Percentiles rank a stretch among this genome's conserved stretches.
These are phyloP conservation scores for Coccomyxa sp. DNA, from an alignment of 139 green algal genomes.

Conservation along the genomic window DNA sequence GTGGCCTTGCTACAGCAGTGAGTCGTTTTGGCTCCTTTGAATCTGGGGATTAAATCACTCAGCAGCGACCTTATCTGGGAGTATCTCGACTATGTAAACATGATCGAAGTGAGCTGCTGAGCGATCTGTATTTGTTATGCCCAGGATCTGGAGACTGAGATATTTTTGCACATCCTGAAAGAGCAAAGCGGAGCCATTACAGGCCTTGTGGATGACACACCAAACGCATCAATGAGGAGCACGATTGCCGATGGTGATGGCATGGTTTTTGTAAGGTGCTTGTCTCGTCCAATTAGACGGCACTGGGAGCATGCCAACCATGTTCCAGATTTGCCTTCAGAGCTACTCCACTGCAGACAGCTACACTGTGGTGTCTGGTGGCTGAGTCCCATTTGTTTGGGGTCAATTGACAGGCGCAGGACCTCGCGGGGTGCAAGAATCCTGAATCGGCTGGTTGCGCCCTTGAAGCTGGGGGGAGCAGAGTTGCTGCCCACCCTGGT, in stretches of 20 bases:
- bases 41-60: too few species aligned
- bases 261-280: neutral
- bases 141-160: conserved; percentile 78
- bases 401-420: neutral
- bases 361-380: too few species aligned
- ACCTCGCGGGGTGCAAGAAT: neutral
- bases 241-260: neutral
- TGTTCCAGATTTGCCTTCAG: too few species aligned
- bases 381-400: too few species aligned
- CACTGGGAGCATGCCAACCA: too few species aligned
- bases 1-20: conserved; percentile 21
- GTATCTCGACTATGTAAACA: too few species aligned
- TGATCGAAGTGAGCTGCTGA: too few species aligned
- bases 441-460: conserved; percentile 37
- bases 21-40: neutral
- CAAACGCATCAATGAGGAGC: conserved; percentile 10
- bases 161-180: conserved; percentile 76
- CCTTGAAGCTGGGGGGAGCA: conserved; percentile 53
- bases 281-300: neutral
- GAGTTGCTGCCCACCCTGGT: conserved; percentile 58
- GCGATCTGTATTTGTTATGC: too few species aligned
- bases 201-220: conserved; percentile 11
- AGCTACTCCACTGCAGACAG: too few species aligned
- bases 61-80: too few species aligned
- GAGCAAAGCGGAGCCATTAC: conserved; percentile 27